Percentiles rank a stretch among this genome's conserved stretches.
Conservation (phyloP, 306 rosid genomes). For the Dalbergia oliveri region DNA sequence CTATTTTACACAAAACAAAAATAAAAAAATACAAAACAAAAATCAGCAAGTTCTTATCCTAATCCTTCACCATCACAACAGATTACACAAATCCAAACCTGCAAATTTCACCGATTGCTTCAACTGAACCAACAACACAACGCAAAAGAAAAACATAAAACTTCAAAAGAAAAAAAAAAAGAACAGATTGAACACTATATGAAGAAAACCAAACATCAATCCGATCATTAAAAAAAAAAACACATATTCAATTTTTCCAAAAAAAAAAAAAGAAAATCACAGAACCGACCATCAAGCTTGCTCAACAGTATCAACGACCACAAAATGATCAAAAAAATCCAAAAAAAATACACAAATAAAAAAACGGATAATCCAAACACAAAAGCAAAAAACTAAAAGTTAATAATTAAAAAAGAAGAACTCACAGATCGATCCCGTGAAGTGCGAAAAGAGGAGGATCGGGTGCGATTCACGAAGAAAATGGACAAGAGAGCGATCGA, state of each 20-base stretch:
- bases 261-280: not conserved
- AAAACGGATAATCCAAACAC: conserved; percentile 24
- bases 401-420: not conserved
- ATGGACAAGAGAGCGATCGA: conserved; percentile 38
- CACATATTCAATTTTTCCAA: not conserved
- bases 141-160: not conserved
- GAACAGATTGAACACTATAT: conserved; percentile 15
- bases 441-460: conserved; percentile 51
- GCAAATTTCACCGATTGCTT: conserved; percentile 38
- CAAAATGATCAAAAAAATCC: conserved; percentile 23
- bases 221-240: conserved; percentile 58
- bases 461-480: conserved; percentile 37
- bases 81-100: conserved; percentile 35
- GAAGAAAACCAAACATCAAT: conserved; percentile 38
- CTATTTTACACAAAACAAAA: conserved; percentile 1
- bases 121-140: conserved; percentile 21
- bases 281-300: conserved; percentile 32
- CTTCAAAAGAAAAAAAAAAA: not conserved
- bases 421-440: conserved; percentile 64
- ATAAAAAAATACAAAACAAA: not conserved
- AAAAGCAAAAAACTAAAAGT: not conserved
- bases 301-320: conserved; percentile 37
- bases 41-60: conserved; percentile 5
- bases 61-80: conserved; percentile 44
- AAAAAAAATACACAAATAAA: not conserved